Conservation (phyloP, 345 rosid genomes). For the Melaleuca alternifolia region DNA sequence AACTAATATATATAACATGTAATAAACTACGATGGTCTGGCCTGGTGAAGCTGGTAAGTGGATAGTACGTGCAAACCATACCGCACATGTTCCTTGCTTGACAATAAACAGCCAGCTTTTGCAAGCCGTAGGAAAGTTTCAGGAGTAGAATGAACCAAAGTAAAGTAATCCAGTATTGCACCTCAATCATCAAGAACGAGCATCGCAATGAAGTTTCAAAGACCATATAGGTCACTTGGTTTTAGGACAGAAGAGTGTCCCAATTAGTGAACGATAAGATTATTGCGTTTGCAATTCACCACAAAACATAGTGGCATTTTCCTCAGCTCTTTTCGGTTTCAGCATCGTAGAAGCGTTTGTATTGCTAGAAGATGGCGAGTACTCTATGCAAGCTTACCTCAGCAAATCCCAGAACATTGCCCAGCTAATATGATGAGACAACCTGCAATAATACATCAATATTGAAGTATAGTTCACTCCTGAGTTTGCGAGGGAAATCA, state of each 20-base stretch:
- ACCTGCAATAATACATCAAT: background rate
- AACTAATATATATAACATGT: background rate
- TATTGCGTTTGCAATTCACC: background rate
- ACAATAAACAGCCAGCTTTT: background rate
- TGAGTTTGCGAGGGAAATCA: no score
- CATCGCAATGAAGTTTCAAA: background rate
- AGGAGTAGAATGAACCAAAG: background rate
- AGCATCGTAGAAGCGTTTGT: background rate
- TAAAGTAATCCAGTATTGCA: background rate
- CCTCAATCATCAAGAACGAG: background rate
- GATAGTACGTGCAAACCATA: background rate
- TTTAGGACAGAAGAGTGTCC: background rate
- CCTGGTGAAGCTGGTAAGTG: background rate
- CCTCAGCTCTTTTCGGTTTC: background rate
- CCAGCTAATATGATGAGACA: background rate
- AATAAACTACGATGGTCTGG: background rate
- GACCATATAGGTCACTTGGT: background rate
- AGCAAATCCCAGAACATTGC: background rate
- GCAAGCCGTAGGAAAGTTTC: background rate
- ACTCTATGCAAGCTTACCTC: background rate
- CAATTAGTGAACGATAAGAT: background rate
- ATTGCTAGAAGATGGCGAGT: background rate
- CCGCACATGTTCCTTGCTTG: background rate
- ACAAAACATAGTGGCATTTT: background rate
- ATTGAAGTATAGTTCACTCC: background rate